phyloP scores from a whole-genome alignment of 192 early-diverging fungal species.

The Entomortierella chlamydospora region DNA sequence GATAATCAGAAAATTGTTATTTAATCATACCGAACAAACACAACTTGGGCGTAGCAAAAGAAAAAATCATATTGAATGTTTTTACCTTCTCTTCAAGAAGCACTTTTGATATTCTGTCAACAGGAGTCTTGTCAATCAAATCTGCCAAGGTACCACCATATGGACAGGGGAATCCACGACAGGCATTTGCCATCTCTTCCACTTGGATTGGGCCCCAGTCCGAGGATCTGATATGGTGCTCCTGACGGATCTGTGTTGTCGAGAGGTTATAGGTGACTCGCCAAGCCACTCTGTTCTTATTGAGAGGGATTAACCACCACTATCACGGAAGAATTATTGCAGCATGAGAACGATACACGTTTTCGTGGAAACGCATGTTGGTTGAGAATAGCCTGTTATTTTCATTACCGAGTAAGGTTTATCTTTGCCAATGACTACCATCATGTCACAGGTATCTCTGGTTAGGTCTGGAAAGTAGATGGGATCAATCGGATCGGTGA shows the following conservation, averaged over 20 bases:
- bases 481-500: conserved; percentile 45
- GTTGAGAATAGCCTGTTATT: no score
- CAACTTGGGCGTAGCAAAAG: no score
- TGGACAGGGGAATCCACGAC: conserved; percentile 31
- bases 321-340: background rate
- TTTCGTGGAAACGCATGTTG: no score
- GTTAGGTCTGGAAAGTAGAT: conserved; percentile 45
- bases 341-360: background rate
- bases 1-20: no score
- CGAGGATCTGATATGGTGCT: conserved; percentile 33
- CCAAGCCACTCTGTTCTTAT: conserved; percentile 38
- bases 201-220: conserved; percentile 41
- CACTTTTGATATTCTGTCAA: conserved; percentile 35
- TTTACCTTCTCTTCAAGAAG: conserved; percentile 44
- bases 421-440: conserved; percentile 49
- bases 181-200: conserved; percentile 27
- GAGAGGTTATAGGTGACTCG: conserved; percentile 45
- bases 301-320: conserved; percentile 51
- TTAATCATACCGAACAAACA: no score
- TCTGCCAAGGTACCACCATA: conserved; percentile 42
- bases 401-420: conserved; percentile 46
- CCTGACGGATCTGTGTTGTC: conserved; percentile 34
- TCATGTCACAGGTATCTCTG: conserved; percentile 36
- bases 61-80: no score
- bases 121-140: conserved; percentile 39